phyloP scores from a whole-genome alignment of 352 stramenopile genomes.

The Albugo laibachii region DNA sequence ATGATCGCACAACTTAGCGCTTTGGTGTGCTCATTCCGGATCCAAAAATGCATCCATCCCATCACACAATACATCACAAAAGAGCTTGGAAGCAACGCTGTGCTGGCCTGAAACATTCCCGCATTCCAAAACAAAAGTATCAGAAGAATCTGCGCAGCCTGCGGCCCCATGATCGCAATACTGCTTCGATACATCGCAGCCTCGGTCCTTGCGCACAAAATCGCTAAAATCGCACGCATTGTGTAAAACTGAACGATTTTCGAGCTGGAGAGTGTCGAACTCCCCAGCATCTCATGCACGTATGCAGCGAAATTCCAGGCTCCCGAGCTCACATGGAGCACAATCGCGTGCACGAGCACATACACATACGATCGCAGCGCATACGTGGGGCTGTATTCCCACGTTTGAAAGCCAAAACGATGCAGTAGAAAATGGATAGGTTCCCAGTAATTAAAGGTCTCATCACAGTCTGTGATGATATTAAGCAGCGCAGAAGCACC shows the following conservation, averaged over 20 bases:
- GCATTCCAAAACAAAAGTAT: slow-evolving; percentile 69
- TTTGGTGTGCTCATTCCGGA: slow-evolving; percentile 38
- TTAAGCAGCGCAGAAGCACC: slow-evolving; percentile 36
- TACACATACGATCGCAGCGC: slow-evolving; percentile 94
- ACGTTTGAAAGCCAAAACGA: slow-evolving; percentile 79
- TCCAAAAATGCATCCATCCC: slow-evolving; percentile 57
- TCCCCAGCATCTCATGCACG: slow-evolving; percentile 14
- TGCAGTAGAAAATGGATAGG: slow-evolving; percentile 94
- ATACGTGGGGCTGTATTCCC: slow-evolving; percentile 84
- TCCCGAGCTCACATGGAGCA: too few species aligned
- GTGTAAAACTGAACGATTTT: slow-evolving; percentile 85
- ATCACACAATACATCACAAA: slow-evolving; percentile 76
- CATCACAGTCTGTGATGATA: slow-evolving; percentile 93
- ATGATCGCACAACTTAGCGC: slow-evolving; percentile 77
- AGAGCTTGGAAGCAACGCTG: slow-evolving; percentile 86
- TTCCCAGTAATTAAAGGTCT: slow-evolving; percentile 99
- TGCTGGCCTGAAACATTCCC: slow-evolving; percentile 85
- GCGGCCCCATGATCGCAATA: slow-evolving; percentile 31
- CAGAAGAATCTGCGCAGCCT: slow-evolving; percentile 43
- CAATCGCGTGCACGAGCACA: slow-evolving; percentile 26
- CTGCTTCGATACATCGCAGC: slow-evolving; percentile 67
- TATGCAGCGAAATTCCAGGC: slow-evolving; percentile 3
- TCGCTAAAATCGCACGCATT: slow-evolving; percentile 57
- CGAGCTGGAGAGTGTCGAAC: slow-evolving; percentile 9
- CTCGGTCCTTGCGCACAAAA: slow-evolving; percentile 68